Percentiles rank a stretch among this genome's conserved stretches.
Conservation (phyloP, 2,329 filamentous ascomycete species). For the Fusarium luffae region DNA sequence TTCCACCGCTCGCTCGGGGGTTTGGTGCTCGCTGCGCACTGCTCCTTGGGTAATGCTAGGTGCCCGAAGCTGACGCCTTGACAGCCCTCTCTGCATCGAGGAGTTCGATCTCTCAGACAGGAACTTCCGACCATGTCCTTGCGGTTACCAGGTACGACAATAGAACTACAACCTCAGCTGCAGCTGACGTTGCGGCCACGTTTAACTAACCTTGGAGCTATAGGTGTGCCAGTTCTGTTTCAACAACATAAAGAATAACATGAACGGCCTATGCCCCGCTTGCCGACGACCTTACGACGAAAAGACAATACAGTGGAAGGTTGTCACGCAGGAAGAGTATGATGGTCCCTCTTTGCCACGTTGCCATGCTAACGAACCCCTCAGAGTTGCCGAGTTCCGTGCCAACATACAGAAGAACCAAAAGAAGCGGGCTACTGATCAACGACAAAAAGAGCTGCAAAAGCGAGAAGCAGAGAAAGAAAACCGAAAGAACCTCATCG, state of each 20-base stretch:
- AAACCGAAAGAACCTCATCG: conserved; percentile 94
- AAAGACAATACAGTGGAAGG: conserved; percentile 96
- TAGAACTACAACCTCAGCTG: not conserved
- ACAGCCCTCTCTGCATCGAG: conserved; percentile 95
- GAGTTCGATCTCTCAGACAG: conserved; percentile 98
- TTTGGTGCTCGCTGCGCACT: conserved; percentile 24
- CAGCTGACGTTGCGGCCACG: conserved; percentile 31
- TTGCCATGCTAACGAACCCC: conserved; percentile 36
- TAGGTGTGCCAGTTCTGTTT: conserved; percentile 99
- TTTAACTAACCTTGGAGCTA: conserved; percentile 35
- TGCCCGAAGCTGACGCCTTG: conserved; percentile 39
- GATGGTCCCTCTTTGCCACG: conserved; percentile 49
- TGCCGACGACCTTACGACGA: conserved; percentile 96
- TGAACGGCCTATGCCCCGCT: conserved; percentile 97
- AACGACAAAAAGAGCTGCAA: conserved; percentile 92
- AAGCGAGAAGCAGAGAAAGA: conserved; percentile 96
- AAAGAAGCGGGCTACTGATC: conserved; percentile 85
- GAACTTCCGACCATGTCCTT: conserved; percentile 96
- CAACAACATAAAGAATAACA: conserved; percentile 98
- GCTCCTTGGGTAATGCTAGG: conserved; percentile 38
- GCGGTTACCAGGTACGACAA: conserved; percentile 88
- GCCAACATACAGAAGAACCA: conserved; percentile 88
- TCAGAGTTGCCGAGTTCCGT: conserved; percentile 77
- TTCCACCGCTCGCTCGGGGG: conserved; percentile 20
- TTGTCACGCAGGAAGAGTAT: conserved; percentile 94